A percentile compares a stretch with the other conserved stretches of the same genome.
phyloP scores from a whole-genome alignment of 2,329 filamentous ascomycete species.

The Rutstroemia sp. region DNA sequence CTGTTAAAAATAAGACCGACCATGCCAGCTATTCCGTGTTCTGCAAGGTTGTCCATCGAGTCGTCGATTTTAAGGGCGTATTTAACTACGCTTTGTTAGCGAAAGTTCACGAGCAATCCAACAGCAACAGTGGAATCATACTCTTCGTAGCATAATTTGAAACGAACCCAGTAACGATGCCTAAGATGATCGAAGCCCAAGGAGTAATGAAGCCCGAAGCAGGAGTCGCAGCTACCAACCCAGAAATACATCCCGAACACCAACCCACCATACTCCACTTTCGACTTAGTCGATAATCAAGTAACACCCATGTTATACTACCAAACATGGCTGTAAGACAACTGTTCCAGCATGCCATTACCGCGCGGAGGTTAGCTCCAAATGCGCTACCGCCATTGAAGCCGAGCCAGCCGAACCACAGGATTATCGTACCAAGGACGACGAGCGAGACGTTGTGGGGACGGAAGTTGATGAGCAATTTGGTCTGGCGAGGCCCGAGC shows the following conservation, averaged over 20 bases:
- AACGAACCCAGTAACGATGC: slow-evolving; percentile 55
- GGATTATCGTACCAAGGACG: slow-evolving; percentile 86
- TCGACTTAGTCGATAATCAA: slow-evolving; percentile 74
- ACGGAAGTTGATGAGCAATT: slow-evolving; percentile 99
- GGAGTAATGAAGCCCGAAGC: slow-evolving; percentile 61
- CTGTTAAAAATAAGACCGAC: slow-evolving; percentile 67
- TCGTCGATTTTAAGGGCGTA: slow-evolving; percentile 58
- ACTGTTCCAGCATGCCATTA: slow-evolving; percentile 97
- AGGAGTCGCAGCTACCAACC: slow-evolving; percentile 64
- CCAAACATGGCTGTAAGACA: slow-evolving; percentile 76
- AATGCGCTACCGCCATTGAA: slow-evolving; percentile 98
- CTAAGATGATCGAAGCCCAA: slow-evolving; percentile 61
- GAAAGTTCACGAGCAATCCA: no score
- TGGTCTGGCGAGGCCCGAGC: slow-evolving; percentile 91
- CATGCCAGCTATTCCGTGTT: slow-evolving; percentile 63
- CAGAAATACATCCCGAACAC: slow-evolving; percentile 65
- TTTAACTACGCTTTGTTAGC: slow-evolving; percentile 16
- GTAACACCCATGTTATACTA: slow-evolving; percentile 86
- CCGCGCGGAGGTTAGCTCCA: slow-evolving; percentile 86
- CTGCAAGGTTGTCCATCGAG: slow-evolving; percentile 64
- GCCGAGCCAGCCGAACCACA: slow-evolving; percentile 98
- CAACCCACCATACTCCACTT: slow-evolving; percentile 55
- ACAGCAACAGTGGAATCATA: no score
- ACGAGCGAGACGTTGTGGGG: slow-evolving; percentile 98
- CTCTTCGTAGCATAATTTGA: slow-evolving; percentile 62